phyloP scores from a whole-genome alignment of 2,329 filamentous ascomycete genomes.

The Teratosphaeria gauchensis region DNA sequence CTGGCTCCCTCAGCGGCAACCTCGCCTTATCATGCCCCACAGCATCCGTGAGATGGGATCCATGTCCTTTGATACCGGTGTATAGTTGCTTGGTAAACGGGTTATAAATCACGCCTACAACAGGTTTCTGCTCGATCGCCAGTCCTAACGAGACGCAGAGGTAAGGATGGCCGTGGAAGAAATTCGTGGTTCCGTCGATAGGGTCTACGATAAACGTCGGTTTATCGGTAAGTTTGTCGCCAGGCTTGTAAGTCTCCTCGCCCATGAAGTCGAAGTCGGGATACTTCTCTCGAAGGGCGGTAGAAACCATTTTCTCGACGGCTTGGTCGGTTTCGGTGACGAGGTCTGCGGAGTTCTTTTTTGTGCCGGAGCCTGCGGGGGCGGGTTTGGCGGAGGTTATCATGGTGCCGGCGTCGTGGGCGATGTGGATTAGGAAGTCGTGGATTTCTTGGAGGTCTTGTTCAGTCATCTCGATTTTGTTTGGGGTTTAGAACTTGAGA shows the following conservation, averaged over 20 bases:
- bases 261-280: constrained; percentile 56
- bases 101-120: constrained; percentile 70
- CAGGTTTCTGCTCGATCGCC: constrained; percentile 50
- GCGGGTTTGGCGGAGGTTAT: constrained; percentile 37
- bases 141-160: constrained; percentile 71
- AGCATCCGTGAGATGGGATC: constrained; percentile 42
- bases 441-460: constrained; percentile 38
- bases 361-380: constrained; percentile 29
- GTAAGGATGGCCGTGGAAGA: constrained; percentile 64
- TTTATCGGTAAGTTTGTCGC: constrained; percentile 46
- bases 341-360: constrained; percentile 49
- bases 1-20: constrained; percentile 36
- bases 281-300: constrained; percentile 41
- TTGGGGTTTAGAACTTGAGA: no score
- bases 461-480: not conserved
- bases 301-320: constrained; percentile 49
- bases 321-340: constrained; percentile 56
- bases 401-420: constrained; percentile 36
- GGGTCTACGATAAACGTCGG: constrained; percentile 77
- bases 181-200: constrained; percentile 76
- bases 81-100: constrained; percentile 63
- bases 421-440: constrained; percentile 38
- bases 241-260: constrained; percentile 66
- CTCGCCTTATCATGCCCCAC: not conserved
- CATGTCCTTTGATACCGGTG: constrained; percentile 57